Base-by-base conservation (phyloP, 75 land plant species). In the Isoetes taiwanensis region DNA sequence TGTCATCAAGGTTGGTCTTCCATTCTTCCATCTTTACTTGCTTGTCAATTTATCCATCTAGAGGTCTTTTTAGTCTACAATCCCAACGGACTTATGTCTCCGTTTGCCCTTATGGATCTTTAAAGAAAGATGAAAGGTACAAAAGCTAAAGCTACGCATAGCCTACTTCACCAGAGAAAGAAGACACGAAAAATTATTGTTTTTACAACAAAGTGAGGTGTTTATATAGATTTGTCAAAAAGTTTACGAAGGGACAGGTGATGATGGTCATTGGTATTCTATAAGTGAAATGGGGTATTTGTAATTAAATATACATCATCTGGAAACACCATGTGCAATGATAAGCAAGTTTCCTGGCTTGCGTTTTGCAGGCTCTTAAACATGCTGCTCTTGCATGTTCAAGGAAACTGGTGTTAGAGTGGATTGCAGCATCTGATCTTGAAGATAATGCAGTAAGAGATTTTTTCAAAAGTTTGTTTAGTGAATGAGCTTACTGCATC, bases 381-480 rank as follows among this genome's bases (percentile, higher is more conserved):
- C 97, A 90, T 80, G 93, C 97, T 25, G 75, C 84, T 63, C 65
- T 90, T 72, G 78, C 80, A 52, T 83, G 86, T 34, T 77, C 76
- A 12, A 50, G 74, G 62, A 86, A 78, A 78, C 73, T 85, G 64
- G 69, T 71, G 41, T 46, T 90, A 37, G 81, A 86, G 56, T 90
- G 97, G 93, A 72, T 90, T 64, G 82, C 93, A 28, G 83, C 97
- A 42, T 80, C 97, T 50, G 97, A 90, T 42, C 80, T 90, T 50
- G 93, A 90, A 76, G 87, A 90, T 59, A 81, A 59, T 17, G 74
- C 78, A 54, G 74, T 64, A 48, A 56, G 52, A 75, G 54, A 60
- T 74, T 84, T 85, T 69, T 41, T 28, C 14, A 40, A 56, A 26
- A 28, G 23, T 2, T 5, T 4, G 14, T 46, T 46, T 11, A 16